phyloP scores from a whole-genome alignment of 306 rosid species.

The Vicia villosa region DNA sequence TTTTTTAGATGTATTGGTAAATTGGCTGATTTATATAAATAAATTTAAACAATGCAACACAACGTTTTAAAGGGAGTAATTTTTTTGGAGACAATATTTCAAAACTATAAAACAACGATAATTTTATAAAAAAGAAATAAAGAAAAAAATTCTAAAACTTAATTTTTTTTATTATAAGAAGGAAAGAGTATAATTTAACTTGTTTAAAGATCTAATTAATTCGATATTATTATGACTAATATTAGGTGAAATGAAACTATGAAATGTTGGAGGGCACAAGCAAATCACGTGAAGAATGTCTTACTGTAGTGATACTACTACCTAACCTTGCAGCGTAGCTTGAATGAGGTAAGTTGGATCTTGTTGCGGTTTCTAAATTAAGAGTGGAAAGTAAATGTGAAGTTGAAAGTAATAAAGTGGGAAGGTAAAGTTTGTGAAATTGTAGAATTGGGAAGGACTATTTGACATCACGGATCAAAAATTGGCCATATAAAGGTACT shows the following conservation, averaged over 20 bases:
- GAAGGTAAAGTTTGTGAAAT: slow-evolving; percentile 12
- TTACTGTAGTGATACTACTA: not conserved
- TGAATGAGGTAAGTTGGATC: not conserved
- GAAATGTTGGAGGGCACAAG: not conserved
- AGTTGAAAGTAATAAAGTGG: not conserved
- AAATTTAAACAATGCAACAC: no score
- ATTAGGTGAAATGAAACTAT: not conserved
- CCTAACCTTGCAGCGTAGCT: slow-evolving; percentile 24
- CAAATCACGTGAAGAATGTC: slow-evolving; percentile 34
- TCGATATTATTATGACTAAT: no score
- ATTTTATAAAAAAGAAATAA: no score
- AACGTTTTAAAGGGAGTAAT: no score
- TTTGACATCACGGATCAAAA: slow-evolving; percentile 6
- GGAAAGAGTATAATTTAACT: no score
- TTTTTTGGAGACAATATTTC: no score
- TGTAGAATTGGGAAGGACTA: not conserved
- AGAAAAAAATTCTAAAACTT: no score
- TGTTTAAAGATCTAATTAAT: no score
- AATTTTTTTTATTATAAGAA: no score
- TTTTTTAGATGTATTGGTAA: no score
- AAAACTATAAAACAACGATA: no score
- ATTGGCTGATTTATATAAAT: no score
- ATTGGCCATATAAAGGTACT: not conserved
- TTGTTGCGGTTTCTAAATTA: slow-evolving; percentile 2
- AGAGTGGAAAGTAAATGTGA: not conserved